phyloP scores from a whole-genome alignment of 2,329 filamentous ascomycete species.

The Herpotrichia juniperi region DNA sequence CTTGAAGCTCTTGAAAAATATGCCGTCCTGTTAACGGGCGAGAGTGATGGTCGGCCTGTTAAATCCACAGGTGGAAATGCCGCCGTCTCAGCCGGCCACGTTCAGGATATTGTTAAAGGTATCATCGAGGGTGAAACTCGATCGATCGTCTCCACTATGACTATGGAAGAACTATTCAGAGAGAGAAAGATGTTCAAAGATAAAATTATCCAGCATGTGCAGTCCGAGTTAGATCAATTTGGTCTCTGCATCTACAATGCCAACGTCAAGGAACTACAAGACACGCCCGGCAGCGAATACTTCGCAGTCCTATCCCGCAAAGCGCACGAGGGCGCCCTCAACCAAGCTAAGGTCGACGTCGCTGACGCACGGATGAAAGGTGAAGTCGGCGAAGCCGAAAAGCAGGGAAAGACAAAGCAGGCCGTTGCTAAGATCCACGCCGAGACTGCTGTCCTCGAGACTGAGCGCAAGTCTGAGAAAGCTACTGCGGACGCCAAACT shows the following conservation, averaged over 20 bases:
- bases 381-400: conserved; percentile 78
- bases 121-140: conserved; percentile 90
- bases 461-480: conserved; percentile 81
- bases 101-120: conserved; percentile 85
- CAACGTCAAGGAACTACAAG: conserved; percentile 86
- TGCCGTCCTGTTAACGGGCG: conserved; percentile 75
- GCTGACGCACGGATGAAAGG: conserved; percentile 66
- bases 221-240: conserved; percentile 80
- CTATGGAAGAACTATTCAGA: conserved; percentile 90
- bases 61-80: conserved; percentile 43
- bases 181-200: conserved; percentile 78
- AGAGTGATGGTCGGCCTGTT: conserved; percentile 55
- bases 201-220: conserved; percentile 68
- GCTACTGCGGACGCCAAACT: conserved; percentile 78
- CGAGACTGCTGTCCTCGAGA: conserved; percentile 83
- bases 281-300: conserved; percentile 81
- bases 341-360: conserved; percentile 73
- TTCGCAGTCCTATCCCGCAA: conserved; percentile 83
- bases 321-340: conserved; percentile 82
- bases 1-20: conserved; percentile 77
- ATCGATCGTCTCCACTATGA: conserved; percentile 83
- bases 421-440: conserved; percentile 89
- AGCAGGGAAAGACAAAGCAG: conserved; percentile 80
- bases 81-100: conserved; percentile 61
- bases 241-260: conserved; percentile 72